Evolutionary conservation across 495 filamentous ascomycete species (phyloP).

Genomic region (Penicillium longicatenatum): DNA sequence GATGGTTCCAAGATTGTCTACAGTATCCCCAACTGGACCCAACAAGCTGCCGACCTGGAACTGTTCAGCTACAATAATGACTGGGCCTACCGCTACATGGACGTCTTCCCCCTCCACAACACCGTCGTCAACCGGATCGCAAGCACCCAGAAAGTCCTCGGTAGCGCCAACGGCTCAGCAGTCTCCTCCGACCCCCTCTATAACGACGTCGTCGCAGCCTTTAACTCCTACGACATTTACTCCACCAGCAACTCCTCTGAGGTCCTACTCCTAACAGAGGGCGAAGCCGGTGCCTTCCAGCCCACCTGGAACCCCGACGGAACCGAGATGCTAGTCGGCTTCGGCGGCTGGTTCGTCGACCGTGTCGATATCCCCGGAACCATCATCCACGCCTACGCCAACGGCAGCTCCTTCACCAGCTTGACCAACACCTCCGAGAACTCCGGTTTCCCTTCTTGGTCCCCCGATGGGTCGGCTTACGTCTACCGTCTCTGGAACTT

Average conservation of each 20-base stretch:
- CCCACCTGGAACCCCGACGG: conserved; percentile 18
- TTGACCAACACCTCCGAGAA: conserved; percentile 7
- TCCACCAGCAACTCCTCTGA: conserved; percentile 1
- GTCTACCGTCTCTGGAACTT: conserved; percentile 13
- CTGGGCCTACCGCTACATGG: conserved; percentile 20
- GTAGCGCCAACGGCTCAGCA: conserved; percentile 3
- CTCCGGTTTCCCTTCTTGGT: conserved; percentile 14
- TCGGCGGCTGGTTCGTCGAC: conserved; percentile 16
- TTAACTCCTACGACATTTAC: conserved; percentile 1
- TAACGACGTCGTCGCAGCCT: background rate
- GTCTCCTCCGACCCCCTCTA: background rate
- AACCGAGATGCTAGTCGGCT: conserved; percentile 10
- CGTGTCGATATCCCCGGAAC: conserved; percentile 5
- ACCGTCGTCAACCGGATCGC: background rate
- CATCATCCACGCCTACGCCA: conserved; percentile 11
- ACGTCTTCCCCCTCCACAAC: conserved; percentile 14
- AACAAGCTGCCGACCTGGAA: conserved; percentile 7
- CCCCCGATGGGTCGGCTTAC: conserved; percentile 13
- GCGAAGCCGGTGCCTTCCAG: conserved; percentile 15
- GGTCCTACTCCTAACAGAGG: conserved; percentile 1
- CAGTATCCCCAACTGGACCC: background rate
- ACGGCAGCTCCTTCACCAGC: conserved; percentile 11
- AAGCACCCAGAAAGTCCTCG: conserved; percentile 7
- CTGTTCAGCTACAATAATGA: conserved; percentile 17
- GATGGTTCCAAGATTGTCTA: conserved; percentile 17